Evolutionary conservation across 495 filamentous ascomycete species (phyloP), one percentile per base, ranked within the genome.

Genomic region (Massariosphaeria phaeospora): DNA sequence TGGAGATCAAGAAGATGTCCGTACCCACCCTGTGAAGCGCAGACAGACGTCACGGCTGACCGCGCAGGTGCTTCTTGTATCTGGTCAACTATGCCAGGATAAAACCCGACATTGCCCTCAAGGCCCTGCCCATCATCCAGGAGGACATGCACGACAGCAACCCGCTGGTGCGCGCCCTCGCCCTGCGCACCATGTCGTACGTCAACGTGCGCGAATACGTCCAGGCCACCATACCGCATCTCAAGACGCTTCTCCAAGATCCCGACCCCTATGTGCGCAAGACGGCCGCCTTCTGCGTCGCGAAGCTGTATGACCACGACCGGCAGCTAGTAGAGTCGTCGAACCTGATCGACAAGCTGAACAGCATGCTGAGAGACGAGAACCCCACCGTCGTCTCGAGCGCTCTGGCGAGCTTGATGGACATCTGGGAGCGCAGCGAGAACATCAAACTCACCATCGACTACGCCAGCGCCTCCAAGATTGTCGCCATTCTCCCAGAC

Each of bases 1-100:
- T 97, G 67, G 93, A 99, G 75, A 96, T 99, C 72, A 99, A 99
- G 80, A 99, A 99, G 77, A 99, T 99, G 93, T 95, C 75, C 57
- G 85, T 52, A 42, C 35, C 2, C 40, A 44, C 2, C 27, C 17
- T 41, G 40, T 23, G 17, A 21, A 8, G 7, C 38, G 38, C 2
- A 21, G 38, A 4, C 18, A 38, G 29, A 38, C 10, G 18, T 26
- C 13, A 36, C 18, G 34, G 41, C 44, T 57, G 18, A 44, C 36
- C 15, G 25, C 6, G 17, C 59, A 96, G 91, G 91, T 96, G 93
- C 72, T 99, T 97, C 69, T 72, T 99, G 46, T 99, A 89, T 68
- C 75, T 99, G 52, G 93, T 97, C 66, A 97, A 97, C 70, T 99
- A 99, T 66, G 84, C 91, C 20, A 82, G 91, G 45, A 83, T 90